Percentiles rank a stretch among this genome's conserved stretches.
These are phyloP conservation scores for Colletotrichum sansevieriae DNA, from an alignment of 2,329 filamentous ascomycete genomes.

Conservation along the genomic window DNA sequence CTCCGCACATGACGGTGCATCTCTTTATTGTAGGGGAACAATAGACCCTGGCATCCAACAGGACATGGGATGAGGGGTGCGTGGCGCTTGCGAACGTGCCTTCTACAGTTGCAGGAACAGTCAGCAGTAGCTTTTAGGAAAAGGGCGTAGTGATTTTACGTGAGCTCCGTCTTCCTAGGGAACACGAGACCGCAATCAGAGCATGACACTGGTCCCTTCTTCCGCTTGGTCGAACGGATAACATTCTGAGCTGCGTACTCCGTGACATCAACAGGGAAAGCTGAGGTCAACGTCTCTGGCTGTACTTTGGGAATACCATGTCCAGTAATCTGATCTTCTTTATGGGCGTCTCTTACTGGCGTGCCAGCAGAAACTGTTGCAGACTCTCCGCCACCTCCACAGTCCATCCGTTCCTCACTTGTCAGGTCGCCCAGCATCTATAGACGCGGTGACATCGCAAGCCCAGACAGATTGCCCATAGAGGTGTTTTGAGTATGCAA, in stretches of 20 bases:
- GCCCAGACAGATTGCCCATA: background rate
- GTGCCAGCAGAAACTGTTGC: too few species aligned
- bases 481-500: background rate
- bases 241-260: background rate
- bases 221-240: background rate
- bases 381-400: too few species aligned
- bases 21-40: background rate
- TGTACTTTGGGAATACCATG: too few species aligned
- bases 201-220: background rate
- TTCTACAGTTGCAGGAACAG: background rate
- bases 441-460: background rate
- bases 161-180: background rate
- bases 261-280: background rate
- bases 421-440: background rate
- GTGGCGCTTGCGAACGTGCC: background rate
- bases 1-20: constrained; percentile 15
- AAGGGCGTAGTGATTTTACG: background rate
- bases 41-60: background rate
- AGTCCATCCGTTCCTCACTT: too few species aligned
- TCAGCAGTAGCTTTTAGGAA: background rate
- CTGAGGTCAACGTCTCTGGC: too few species aligned
- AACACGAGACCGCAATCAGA: background rate
- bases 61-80: background rate
- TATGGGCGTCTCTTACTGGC: too few species aligned
- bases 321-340: too few species aligned